phyloP scores from a whole-genome alignment of 225 moss, liverwort and hornwort genomes.

The Bryum argenteum region DNA sequence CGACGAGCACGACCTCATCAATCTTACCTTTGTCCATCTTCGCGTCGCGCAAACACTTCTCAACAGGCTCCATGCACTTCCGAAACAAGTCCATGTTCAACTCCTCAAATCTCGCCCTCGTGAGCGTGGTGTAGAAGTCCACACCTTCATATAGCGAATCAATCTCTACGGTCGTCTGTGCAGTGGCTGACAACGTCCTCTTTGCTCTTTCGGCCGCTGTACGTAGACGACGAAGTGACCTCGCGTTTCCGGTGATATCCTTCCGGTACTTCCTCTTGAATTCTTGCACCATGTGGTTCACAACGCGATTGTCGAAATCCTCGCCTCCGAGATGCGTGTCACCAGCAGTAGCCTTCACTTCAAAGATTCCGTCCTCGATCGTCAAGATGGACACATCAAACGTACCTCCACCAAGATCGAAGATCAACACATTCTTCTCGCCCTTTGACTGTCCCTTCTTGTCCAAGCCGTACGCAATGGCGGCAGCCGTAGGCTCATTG shows the following conservation, averaged over 20 bases:
- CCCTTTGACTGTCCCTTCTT: slow-evolving; percentile 24
- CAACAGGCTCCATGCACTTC: slow-evolving; percentile 51
- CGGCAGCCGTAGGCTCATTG: slow-evolving; percentile 47
- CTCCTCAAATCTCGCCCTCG: slow-evolving; percentile 47
- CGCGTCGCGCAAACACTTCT: slow-evolving; percentile 44
- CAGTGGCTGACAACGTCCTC: slow-evolving; percentile 41
- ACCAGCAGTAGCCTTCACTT: slow-evolving; percentile 48
- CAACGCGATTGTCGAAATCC: slow-evolving; percentile 39
- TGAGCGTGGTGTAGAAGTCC: slow-evolving; percentile 43
- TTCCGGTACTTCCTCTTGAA: slow-evolving; percentile 48
- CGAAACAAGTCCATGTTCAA: slow-evolving; percentile 41
- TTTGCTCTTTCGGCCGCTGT: slow-evolving; percentile 43
- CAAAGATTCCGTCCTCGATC: slow-evolving; percentile 44
- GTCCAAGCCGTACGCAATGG: slow-evolving; percentile 45
- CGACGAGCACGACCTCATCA: slow-evolving; percentile 40
- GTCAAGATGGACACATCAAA: slow-evolving; percentile 46
- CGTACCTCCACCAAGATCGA: slow-evolving; percentile 44
- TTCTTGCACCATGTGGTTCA: slow-evolving; percentile 45
- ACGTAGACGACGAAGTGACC: slow-evolving; percentile 42
- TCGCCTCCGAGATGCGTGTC: slow-evolving; percentile 51
- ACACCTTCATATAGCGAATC: slow-evolving; percentile 43
- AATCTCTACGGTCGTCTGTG: slow-evolving; percentile 39
- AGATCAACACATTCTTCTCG: slow-evolving; percentile 42
- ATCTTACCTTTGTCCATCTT: slow-evolving; percentile 45
- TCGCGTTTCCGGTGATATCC: slow-evolving; percentile 39